Evolutionary conservation across 441 rosid genomes (phyloP), one percentile per base, ranked within the genome.

Genomic region (Adansonia rubrostipa): DNA sequence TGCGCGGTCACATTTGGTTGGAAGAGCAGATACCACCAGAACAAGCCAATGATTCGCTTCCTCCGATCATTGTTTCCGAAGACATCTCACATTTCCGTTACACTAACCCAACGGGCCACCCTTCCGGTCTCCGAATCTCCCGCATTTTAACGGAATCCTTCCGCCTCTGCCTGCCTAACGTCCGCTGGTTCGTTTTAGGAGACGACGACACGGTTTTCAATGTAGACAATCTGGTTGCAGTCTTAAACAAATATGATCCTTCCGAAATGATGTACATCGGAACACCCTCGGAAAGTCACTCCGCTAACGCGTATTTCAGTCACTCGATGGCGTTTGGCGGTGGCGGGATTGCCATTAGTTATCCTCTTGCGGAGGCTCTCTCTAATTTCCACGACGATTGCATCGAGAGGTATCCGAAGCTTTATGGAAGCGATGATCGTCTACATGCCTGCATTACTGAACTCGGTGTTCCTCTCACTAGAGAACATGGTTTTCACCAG

Each of bases 321-420:
- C 95, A 93, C 72, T 83, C 85, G 5, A 95, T 95, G 98, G 98
- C 95, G 1, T 95, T 85, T 64, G 99, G 99, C n/a, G 99, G 99
- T 24, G 99, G 96, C 2, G 99, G 97, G 47, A 92, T 95, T 28
- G 99, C 97, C 68, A 92, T 95, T 3, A 93, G 96, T 74, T 90
- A 88, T 72, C 92, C 97, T 28, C 83, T 95, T 8, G 97, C 97
- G 0, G 81, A 85, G 80, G 93, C 96, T 14, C 87, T 95, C 56
- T 86, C 91, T 4, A 80, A 80, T 44, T 85, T 92, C 78, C 90
- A 87, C 28, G 97, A 95, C 5, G 92, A 88, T 14, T 95, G 97
- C 50, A 68, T 95, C 20, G 93, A 91, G 75, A 85, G 98, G 78
- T 95, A 95, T 71, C 97, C 94, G 0, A 90, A 87, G 80, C 86